These are phyloP conservation scores for Martensiomyces pterosporus DNA, from an alignment of 192 early-diverging fungal genomes.

Conservation along the genomic window DNA sequence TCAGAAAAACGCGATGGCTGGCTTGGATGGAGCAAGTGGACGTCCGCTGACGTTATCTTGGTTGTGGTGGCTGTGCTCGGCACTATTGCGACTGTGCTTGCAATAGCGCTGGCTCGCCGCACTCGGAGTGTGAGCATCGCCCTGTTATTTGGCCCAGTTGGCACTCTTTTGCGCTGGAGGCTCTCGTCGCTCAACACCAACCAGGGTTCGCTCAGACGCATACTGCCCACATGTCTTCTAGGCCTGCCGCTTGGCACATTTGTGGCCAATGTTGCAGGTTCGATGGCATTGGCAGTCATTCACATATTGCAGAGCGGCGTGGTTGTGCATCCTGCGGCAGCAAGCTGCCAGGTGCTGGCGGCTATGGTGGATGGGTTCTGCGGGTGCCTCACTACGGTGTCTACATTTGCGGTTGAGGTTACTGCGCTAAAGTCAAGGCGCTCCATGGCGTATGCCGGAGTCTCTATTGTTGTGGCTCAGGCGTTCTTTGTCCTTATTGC, in stretches of 20 bases:
- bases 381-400: slow-evolving; percentile 68
- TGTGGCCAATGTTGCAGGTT: slow-evolving; percentile 36
- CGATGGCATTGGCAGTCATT: slow-evolving; percentile 20
- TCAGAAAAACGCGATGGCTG: slow-evolving; percentile 10
- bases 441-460: slow-evolving; percentile 17
- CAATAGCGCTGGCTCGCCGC: slow-evolving; percentile 19
- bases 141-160: slow-evolving; percentile 29
- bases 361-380: slow-evolving; percentile 57
- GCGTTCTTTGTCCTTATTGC: slow-evolving; percentile 29
- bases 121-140: slow-evolving; percentile 40
- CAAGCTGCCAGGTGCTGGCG: slow-evolving; percentile 35
- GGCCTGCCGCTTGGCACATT: slow-evolving; percentile 45
- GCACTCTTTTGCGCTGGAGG: slow-evolving; percentile 42
- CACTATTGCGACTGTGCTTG: slow-evolving; percentile 12
- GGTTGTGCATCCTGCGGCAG: slow-evolving; percentile 26
- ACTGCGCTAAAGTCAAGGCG: slow-evolving; percentile 12
- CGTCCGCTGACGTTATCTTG: slow-evolving; percentile 12
- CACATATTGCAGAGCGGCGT: slow-evolving; percentile 34
- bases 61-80: slow-evolving; percentile 3
- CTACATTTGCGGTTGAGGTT: slow-evolving; percentile 57
- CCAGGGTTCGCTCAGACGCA: background rate
- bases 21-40: slow-evolving; percentile 39
- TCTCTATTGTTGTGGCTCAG: slow-evolving; percentile 36
- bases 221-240: background rate
- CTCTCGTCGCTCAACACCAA: slow-evolving; percentile 27